phyloP scores from a whole-genome alignment of 2,329 filamentous ascomycete species.

The Talaromyces sp. region DNA sequence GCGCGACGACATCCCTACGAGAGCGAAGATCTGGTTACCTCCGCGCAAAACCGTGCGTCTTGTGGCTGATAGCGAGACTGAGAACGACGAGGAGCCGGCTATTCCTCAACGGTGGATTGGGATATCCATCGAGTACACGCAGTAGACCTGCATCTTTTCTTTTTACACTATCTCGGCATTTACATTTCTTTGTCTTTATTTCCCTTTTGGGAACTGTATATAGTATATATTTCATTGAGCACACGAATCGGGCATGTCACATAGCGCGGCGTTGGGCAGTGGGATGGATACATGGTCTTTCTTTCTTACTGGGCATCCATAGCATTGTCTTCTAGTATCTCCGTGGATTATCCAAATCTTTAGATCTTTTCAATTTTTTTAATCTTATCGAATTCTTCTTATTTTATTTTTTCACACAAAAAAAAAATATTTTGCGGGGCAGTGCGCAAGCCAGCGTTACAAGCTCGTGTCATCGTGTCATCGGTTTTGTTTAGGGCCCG shows the following conservation, averaged over 20 bases:
- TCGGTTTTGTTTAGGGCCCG: neutral
- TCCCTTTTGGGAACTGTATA: neutral
- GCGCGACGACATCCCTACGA: constrained; percentile 49
- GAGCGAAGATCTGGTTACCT: constrained; percentile 57
- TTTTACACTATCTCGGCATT: neutral
- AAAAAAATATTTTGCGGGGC: neutral
- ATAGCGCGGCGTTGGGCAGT: neutral
- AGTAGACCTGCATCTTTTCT: neutral
- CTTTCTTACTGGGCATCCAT: neutral
- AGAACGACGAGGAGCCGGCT: constrained; percentile 16
- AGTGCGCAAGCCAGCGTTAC: neutral
- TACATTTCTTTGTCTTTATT: neutral
- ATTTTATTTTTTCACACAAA: neutral
- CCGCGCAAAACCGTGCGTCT: constrained; percentile 38
- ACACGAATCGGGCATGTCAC: neutral
- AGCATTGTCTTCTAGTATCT: neutral
- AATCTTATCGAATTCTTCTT: neutral
- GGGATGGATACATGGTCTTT: neutral
- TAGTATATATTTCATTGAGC: neutral
- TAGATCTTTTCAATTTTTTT: neutral
- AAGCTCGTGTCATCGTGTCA: neutral
- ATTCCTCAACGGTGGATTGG: constrained; percentile 26
- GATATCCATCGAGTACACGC: constrained; percentile 17
- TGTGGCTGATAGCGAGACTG: constrained; percentile 14
- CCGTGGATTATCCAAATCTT: neutral